A percentile compares a stretch with the other conserved stretches of the same genome.
These are phyloP conservation scores for Tetrahymena borealis DNA, from an alignment of 73 alveolate species.

Conservation along the genomic window DNA sequence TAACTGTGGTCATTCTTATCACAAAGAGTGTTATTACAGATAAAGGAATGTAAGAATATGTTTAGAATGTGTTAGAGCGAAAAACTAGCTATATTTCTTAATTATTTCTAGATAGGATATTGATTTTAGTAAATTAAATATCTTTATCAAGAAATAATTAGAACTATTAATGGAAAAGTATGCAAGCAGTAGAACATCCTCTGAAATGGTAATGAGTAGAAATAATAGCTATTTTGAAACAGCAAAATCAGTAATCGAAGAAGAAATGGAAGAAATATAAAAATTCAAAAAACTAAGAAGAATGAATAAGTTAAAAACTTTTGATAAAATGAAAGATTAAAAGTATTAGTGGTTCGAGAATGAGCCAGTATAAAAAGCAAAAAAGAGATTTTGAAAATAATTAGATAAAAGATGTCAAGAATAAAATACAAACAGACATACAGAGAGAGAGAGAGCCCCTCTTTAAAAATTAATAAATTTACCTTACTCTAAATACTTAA, in stretches of 20 bases:
- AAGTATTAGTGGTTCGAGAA: background rate
- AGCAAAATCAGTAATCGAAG: background rate
- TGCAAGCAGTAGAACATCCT: background rate
- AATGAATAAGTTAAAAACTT: background rate
- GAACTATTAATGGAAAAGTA: background rate
- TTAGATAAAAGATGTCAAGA: background rate
- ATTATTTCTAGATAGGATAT: background rate
- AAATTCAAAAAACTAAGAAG: background rate
- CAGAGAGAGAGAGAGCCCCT: too few relatives aligned
- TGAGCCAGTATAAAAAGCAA: background rate
- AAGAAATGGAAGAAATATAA: background rate
- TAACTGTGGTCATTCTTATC: background rate
- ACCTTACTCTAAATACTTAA: too few relatives aligned
- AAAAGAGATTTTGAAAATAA: background rate
- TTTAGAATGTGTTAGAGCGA: background rate
- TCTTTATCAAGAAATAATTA: background rate
- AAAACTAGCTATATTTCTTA: background rate
- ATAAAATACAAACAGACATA: background rate
- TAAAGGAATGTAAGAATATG: background rate
- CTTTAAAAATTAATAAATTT: too few relatives aligned
- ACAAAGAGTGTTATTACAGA: background rate
- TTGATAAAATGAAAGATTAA: background rate
- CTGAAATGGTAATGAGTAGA: background rate
- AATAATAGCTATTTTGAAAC: background rate
- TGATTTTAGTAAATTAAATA: background rate